Evolutionary conservation across 2,329 filamentous ascomycete species (phyloP).

Genomic region (Lasiodiplodia gonubiensis): DNA sequence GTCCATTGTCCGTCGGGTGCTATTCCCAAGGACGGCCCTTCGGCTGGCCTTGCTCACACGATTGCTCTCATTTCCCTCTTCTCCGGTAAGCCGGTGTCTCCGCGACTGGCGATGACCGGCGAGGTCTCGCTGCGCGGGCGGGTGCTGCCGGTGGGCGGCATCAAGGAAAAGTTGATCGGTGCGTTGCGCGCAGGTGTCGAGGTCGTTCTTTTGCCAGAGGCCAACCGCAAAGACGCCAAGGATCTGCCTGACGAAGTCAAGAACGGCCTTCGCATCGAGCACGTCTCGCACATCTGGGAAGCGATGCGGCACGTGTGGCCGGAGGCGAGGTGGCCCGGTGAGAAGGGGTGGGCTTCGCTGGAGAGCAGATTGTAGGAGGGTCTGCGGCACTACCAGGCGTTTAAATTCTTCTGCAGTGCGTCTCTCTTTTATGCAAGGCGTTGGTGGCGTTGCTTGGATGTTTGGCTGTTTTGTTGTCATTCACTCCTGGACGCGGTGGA

Average conservation of each 20-base stretch:
- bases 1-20: slow-evolving; percentile 95
- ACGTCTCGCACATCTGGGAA: slow-evolving; percentile 95
- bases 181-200: slow-evolving; percentile 92
- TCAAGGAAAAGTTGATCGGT: slow-evolving; percentile 98
- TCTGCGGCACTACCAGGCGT: background rate
- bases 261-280: slow-evolving; percentile 83
- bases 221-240: slow-evolving; percentile 90
- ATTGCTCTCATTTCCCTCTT: slow-evolving; percentile 92
- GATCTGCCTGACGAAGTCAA: slow-evolving; percentile 91
- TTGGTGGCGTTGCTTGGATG: slow-evolving; percentile 9
- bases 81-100: slow-evolving; percentile 81
- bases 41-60: slow-evolving; percentile 89
- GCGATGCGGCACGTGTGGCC: slow-evolving; percentile 92
- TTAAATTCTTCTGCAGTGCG: background rate
- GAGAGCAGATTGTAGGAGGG: slow-evolving; percentile 25
- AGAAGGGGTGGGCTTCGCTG: slow-evolving; percentile 70
- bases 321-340: slow-evolving; percentile 80
- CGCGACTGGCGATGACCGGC: slow-evolving; percentile 93
- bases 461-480: background rate
- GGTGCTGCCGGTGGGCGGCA: slow-evolving; percentile 92
- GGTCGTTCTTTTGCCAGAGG: slow-evolving; percentile 84
- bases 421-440: slow-evolving; percentile 22
- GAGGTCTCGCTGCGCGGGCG: slow-evolving; percentile 81
- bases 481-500: background rate
- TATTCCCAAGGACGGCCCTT: slow-evolving; percentile 88